Percentiles rank a stretch among this genome's conserved stretches.
These are phyloP conservation scores for Dictyostelium firmibasis DNA, from an alignment of 78 protist species.

Conservation along the genomic window DNA sequence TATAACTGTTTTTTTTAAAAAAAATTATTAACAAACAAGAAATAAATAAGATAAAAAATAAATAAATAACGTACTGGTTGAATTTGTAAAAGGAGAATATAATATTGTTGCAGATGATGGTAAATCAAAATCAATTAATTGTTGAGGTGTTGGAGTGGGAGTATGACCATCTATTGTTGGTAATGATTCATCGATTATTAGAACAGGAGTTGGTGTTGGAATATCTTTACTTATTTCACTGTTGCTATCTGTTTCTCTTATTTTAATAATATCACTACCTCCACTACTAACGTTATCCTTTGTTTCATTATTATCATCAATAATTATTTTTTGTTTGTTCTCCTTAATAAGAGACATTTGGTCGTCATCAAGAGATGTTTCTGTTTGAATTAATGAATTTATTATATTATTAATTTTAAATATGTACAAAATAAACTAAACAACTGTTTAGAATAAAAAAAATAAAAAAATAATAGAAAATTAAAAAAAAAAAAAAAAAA, in stretches of 20 bases:
- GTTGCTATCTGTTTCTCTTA: not conserved
- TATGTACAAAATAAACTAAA: not conserved
- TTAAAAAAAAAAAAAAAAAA: not conserved
- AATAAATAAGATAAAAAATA: not conserved
- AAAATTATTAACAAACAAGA: not conserved
- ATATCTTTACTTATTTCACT: not conserved
- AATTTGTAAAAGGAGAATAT: conserved; percentile 43
- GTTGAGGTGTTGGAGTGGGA: not conserved
- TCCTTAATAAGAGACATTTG: not conserved
- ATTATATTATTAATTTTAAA: not conserved
- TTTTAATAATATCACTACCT: not conserved
- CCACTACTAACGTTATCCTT: not conserved
- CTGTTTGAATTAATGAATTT: not conserved
- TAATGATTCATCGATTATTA: not conserved
- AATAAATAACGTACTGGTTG: conserved; percentile 46
- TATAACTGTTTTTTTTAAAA: conserved; percentile 17
- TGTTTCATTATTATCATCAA: not conserved
- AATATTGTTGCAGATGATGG: conserved; percentile 67
- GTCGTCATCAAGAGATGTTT: not conserved
- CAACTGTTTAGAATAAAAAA: not conserved
- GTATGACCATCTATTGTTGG: not conserved
- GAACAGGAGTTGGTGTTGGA: not conserved
- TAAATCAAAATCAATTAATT: conserved; percentile 36
- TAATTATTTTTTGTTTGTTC: not conserved
- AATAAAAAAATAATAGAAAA: not conserved